Base-by-base conservation (phyloP, 1,284 basidiomycete species). In the Earliella scabrosa region DNA sequence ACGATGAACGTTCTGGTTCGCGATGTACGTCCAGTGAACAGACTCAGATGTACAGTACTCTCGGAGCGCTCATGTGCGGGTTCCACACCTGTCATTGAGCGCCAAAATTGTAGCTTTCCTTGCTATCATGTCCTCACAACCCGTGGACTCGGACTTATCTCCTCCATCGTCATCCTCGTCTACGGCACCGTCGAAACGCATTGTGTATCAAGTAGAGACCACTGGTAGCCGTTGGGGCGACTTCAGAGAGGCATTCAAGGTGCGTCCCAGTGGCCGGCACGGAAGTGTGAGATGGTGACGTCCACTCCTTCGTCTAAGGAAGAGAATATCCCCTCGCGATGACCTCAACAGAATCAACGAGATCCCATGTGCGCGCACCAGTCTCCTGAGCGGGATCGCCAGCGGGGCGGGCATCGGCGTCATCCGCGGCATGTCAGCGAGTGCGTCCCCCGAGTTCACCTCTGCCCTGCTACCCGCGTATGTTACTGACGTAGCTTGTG, bases 341-440 rank as follows among this genome's bases (percentile, higher is more conserved):
- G 81, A 83, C 66, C 60, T 81, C 21, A 70, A 76, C 49, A 74
- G 73, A 55, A 74, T 83, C 40, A 75, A 73, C 35, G 77, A 88
- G 63, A 78, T 90, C 13, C 89, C 88, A 11, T 91, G 88, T 53
- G 79, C 80, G 47, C 71, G 82, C 38, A 81, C 71, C 43, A 81
- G 80, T 63, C 66, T 83, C 27, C 66, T 83, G 63, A 79, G 74
- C 54, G 82, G 82, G 26, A 83, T 83, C 50, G 80, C 78, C 38
- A 80, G 79, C 50, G 82, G 82, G 2, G 75, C 72, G 6, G 82
- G 82, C 7, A 71, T 83, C 36, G 82, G 82, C 13, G 74, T 87
- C 66, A 83, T 88, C 35, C 79, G 89, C 41, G 77, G 75, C 14
- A 71, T 83, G 67, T 74, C 80, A 54, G 71, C 79, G 2, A 80